A percentile compares a stretch with the other conserved stretches of the same genome.
Evolutionary conservation across 2,329 filamentous ascomycete species (phyloP).

Genomic region (Paramyrothecium sp.): DNA sequence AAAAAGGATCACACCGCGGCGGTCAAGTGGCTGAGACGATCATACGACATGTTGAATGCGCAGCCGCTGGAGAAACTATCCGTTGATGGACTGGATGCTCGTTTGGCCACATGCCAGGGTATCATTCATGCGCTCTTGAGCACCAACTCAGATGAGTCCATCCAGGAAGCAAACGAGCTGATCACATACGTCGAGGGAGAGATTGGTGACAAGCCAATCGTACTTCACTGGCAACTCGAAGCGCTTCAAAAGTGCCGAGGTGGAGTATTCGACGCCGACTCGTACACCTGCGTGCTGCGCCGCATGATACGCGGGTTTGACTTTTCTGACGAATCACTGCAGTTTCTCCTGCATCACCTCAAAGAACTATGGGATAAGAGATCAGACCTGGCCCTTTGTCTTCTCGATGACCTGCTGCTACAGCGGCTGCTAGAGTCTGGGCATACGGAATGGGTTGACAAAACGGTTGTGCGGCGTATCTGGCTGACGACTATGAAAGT

Average conservation of each 20-base stretch:
- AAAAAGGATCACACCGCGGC: conserved; percentile 55
- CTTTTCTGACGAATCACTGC: conserved; percentile 63
- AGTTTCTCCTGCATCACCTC: conserved; percentile 65
- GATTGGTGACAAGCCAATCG: conserved; percentile 61
- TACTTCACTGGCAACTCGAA: conserved; percentile 68
- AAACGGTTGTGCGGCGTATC: conserved; percentile 63
- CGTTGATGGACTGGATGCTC: conserved; percentile 60
- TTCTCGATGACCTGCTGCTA: conserved; percentile 64
- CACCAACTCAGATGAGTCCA: conserved; percentile 38
- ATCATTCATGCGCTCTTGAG: conserved; percentile 56
- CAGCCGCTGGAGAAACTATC: conserved; percentile 57
- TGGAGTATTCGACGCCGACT: conserved; percentile 45
- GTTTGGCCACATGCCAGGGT: conserved; percentile 64
- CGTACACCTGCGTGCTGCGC: conserved; percentile 53
- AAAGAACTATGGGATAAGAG: conserved; percentile 60
- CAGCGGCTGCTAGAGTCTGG: conserved; percentile 50
- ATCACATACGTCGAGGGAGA: conserved; percentile 62
- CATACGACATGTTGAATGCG: conserved; percentile 55
- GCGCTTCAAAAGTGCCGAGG: conserved; percentile 50
- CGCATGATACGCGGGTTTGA: conserved; percentile 61
- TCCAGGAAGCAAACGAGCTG: conserved; percentile 53
- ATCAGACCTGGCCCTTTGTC: conserved; percentile 43
- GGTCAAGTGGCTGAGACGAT: conserved; percentile 71
- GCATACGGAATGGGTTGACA: conserved; percentile 64
- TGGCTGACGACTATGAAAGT: conserved; percentile 58